A percentile compares a stretch with the other conserved stretches of the same genome.
Conservation (phyloP, 1,284 basidiomycete genomes). For the Moesziomyces sp. region DNA sequence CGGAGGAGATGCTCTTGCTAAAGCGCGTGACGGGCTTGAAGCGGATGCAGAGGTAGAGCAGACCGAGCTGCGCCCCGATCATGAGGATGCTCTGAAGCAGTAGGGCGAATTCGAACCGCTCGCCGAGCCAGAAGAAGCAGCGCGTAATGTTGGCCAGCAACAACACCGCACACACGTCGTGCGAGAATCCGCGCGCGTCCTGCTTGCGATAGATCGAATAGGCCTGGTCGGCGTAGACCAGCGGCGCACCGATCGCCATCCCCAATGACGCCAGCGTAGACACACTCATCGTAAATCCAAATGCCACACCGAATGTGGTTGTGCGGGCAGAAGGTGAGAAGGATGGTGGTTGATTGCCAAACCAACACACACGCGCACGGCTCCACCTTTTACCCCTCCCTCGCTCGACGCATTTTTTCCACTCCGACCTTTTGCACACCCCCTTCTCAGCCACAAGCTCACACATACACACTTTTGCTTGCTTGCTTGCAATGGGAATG, state of each 20-base stretch:
- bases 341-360: not conserved
- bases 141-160: slow-evolving; percentile 60
- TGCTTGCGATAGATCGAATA: slow-evolving; percentile 58
- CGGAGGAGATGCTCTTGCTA: slow-evolving; percentile 37
- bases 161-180: slow-evolving; percentile 60
- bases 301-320: not conserved
- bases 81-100: slow-evolving; percentile 65
- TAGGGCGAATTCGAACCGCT: slow-evolving; percentile 79
- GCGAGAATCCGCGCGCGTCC: slow-evolving; percentile 83
- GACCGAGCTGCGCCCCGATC: slow-evolving; percentile 70
- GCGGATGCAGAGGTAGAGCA: slow-evolving; percentile 71
- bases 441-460: not conserved
- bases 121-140: slow-evolving; percentile 79
- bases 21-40: slow-evolving; percentile 64
- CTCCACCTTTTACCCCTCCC: no score
- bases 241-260: slow-evolving; percentile 58
- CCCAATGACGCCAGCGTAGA: slow-evolving; percentile 36
- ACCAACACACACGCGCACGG: not conserved
- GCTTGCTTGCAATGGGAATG: not conserved
- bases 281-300: slow-evolving; percentile 21
- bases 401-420: not conserved
- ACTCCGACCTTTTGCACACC: no score
- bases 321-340: not conserved
- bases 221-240: slow-evolving; percentile 61
- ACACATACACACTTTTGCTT: not conserved